Evolutionary conservation across 441 rosid species (phyloP).

Genomic region (Heliophila coronopifolia): DNA sequence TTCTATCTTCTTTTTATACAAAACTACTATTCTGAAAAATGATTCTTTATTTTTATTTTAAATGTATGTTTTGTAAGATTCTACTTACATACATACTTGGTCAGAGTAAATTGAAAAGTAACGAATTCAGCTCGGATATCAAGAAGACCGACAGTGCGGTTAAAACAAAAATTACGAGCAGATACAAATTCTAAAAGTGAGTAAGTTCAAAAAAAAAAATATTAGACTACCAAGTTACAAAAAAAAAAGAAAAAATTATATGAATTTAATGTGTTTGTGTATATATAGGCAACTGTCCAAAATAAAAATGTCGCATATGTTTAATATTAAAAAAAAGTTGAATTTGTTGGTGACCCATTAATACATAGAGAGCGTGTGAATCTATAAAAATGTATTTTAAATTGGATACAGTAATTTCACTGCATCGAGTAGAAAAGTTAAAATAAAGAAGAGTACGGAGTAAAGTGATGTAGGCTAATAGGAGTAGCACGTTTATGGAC

Average conservation of each 20-base stretch:
- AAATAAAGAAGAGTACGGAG: slow-evolving; percentile 28
- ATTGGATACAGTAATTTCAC: slow-evolving; percentile 18
- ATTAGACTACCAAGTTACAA: background rate
- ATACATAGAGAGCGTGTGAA: background rate
- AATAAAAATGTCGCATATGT: background rate
- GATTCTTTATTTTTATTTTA: slow-evolving; percentile 1
- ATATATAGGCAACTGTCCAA: background rate
- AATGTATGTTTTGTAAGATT: slow-evolving; percentile 16
- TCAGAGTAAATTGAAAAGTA: slow-evolving; percentile 6
- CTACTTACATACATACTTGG: slow-evolving; percentile 15
- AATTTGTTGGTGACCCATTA: slow-evolving; percentile 2
- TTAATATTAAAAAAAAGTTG: background rate
- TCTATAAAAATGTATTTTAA: background rate
- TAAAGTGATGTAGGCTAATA: slow-evolving; percentile 23
- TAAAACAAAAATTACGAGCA: slow-evolving; percentile 12
- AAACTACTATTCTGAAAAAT: slow-evolving; percentile 25
- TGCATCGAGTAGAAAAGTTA: slow-evolving; percentile 27
- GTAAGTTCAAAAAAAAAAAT: background rate
- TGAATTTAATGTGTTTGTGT: no score
- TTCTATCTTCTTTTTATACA: slow-evolving; percentile 25
- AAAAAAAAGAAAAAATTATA: background rate
- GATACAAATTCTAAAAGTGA: slow-evolving; percentile 11
- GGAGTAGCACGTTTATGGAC: slow-evolving; percentile 33
- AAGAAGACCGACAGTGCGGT: slow-evolving; percentile 22
- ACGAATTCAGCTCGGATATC: slow-evolving; percentile 30